Percentiles rank a stretch among this genome's conserved stretches.
Evolutionary conservation across 108 stramenopile species (phyloP).

Genomic region (Asterionellopsis glacialis): DNA sequence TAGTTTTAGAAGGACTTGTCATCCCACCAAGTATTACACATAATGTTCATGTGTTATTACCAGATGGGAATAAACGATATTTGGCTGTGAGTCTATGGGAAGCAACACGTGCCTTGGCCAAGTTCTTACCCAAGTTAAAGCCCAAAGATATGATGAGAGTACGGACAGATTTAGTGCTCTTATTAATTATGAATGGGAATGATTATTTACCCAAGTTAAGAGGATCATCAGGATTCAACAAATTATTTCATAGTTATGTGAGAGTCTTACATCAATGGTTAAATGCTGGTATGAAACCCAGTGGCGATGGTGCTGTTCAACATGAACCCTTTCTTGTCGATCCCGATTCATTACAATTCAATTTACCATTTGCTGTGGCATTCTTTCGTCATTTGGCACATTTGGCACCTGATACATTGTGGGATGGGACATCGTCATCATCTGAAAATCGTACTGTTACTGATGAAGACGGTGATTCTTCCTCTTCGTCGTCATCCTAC

Average conservation of each 20-base stretch:
- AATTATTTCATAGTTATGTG: slow-evolving; percentile 42
- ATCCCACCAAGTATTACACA: slow-evolving; percentile 66
- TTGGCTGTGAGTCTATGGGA: slow-evolving; percentile 64
- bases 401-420: background rate
- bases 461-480: background rate
- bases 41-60: slow-evolving; percentile 76
- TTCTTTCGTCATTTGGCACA: slow-evolving; percentile 49
- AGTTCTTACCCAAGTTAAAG: slow-evolving; percentile 20
- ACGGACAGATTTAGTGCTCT: slow-evolving; percentile 67
- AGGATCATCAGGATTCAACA: slow-evolving; percentile 48
- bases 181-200: slow-evolving; percentile 86
- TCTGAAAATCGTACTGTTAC: background rate
- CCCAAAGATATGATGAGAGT: slow-evolving; percentile 30
- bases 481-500: too few relatives aligned
- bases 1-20: slow-evolving; percentile 79
- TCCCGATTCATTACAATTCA: slow-evolving; percentile 54
- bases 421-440: background rate
- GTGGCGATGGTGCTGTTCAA: background rate
- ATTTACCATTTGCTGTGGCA: slow-evolving; percentile 50
- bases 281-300: slow-evolving; percentile 10
- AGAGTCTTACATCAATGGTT: slow-evolving; percentile 21
- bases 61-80: slow-evolving; percentile 26
- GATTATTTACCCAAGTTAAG: slow-evolving; percentile 82
- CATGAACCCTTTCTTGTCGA: slow-evolving; percentile 55
- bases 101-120: slow-evolving; percentile 45